Evolutionary conservation across 2,329 filamentous ascomycete genomes (phyloP).

Genomic region (Ophiosphaerella herpotricha): DNA sequence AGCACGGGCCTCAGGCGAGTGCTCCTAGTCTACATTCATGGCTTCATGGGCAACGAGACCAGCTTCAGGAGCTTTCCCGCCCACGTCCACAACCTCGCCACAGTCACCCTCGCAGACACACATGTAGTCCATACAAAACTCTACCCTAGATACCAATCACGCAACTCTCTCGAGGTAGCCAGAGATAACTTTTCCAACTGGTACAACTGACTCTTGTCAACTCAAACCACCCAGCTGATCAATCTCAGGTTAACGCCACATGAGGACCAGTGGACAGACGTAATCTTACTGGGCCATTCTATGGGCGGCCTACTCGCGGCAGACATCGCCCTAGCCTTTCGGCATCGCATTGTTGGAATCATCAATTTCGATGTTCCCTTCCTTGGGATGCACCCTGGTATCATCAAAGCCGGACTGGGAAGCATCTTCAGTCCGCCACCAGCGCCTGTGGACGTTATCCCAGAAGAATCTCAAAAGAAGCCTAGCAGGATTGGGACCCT

Average conservation of each 20-base stretch:
- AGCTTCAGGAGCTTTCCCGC: constrained; percentile 88
- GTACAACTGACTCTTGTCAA: constrained; percentile 41
- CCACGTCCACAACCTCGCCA: constrained; percentile 78
- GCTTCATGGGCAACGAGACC: constrained; percentile 86
- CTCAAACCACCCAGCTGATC: constrained; percentile 5
- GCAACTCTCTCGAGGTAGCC: constrained; percentile 72
- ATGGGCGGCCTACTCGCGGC: constrained; percentile 86
- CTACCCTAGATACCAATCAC: constrained; percentile 79
- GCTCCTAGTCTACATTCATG: constrained; percentile 83
- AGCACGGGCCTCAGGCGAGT: constrained; percentile 58
- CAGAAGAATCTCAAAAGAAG: constrained; percentile 18
- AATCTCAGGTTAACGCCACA: constrained; percentile 71
- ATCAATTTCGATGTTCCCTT: constrained; percentile 87
- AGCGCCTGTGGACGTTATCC: constrained; percentile 29
- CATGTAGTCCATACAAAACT: constrained; percentile 87
- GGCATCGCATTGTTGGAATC: constrained; percentile 78
- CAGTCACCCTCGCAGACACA: constrained; percentile 67
- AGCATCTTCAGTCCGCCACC: constrained; percentile 69
- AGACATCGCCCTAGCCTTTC: constrained; percentile 75
- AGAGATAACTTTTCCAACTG: constrained; percentile 83
- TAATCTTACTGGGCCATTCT: constrained; percentile 83
- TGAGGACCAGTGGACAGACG: constrained; percentile 73
- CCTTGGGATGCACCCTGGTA: constrained; percentile 84
- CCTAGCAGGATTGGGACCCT: constrained; percentile 43
- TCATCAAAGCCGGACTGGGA: constrained; percentile 78